Base-by-base conservation (phyloP, 164 flowering plant species). In the Berberis thunbergii region DNA sequence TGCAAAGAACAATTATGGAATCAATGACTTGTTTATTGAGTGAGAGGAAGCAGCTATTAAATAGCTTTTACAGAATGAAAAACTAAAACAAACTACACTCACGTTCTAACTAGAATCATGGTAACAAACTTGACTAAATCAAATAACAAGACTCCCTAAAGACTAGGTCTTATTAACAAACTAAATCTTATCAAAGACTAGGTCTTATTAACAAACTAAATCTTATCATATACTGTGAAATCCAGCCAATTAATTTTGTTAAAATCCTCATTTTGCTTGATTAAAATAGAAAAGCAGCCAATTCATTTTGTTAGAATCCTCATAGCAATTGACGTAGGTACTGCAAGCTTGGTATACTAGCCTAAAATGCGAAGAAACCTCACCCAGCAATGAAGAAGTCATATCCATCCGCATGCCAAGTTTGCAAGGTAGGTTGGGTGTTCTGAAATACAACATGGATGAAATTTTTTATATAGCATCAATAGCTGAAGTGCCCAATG, bases 321-420 rank as follows among this genome's bases (percentile, higher is more conserved):
- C 26, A 26, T 26, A 26, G 26, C 50, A 48, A 9, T 48, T 48
- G 9, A 5, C 9, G 7, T 48, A 10, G 55, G 55, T 6, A 26
- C 3, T 52, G 55, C 13, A 3, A 10, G 13, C 10, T 7, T 1
- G n/a, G 55, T 12, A 52, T 26, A 52, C 10, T 52, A 3, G 10
- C 55, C 8, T 10, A 3, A 52, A 11, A 38, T 3, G 38, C 4
- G 2, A 38, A 56, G 10, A n/a, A 41, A 4, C 4, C 70, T 74
- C 50, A 80, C 81, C 80, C 81, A 41, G 76, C 81, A 41, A 76
- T 77, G 4, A 69, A 80, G 62, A 80, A 78, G 61, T 59, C 59
- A 70, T 72, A 78, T 8, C 81, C 84, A 74, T 80, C 81, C 11
- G 68, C 46, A 61, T 80, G 84, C 75, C 75, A 78, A 2, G 69